phyloP scores from a whole-genome alignment of 768 basidiomycete species.

The Suillus luteus region DNA sequence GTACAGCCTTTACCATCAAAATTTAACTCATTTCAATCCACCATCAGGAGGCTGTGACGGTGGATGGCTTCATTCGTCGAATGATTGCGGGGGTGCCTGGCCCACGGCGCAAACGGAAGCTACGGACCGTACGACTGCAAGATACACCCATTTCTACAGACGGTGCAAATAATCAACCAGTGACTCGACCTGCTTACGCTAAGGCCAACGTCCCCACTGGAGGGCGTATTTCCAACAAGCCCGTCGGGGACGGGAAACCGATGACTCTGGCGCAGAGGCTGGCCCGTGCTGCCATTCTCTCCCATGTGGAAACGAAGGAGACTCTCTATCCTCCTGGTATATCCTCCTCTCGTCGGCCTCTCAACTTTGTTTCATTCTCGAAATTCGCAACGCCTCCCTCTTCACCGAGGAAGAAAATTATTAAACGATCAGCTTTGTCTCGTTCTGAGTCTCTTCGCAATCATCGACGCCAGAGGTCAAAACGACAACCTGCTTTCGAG shows the following conservation, averaged over 20 bases:
- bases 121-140: neutral
- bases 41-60: constrained; percentile 21
- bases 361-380: constrained; percentile 30
- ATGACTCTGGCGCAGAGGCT: constrained; percentile 19
- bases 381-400: constrained; percentile 19
- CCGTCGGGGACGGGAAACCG: constrained; percentile 4
- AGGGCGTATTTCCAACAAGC: neutral
- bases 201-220: neutral
- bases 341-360: constrained; percentile 24
- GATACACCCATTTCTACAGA: neutral
- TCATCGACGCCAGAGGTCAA: neutral
- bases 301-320: constrained; percentile 25
- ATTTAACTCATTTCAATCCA: neutral
- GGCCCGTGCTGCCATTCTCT: constrained; percentile 29
- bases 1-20: neutral
- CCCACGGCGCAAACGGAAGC: constrained; percentile 1
- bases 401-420: neutral
- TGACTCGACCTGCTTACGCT: neutral
- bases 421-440: neutral
- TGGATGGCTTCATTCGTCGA: constrained; percentile 29
- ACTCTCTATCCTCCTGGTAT: constrained; percentile 16
- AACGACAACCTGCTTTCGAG: neutral
- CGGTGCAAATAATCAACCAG: constrained; percentile 24
- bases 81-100: constrained; percentile 8
- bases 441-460: neutral